Base-by-base conservation (phyloP, 2,329 filamentous ascomycete species). In the Colletotrichum filicis region DNA sequence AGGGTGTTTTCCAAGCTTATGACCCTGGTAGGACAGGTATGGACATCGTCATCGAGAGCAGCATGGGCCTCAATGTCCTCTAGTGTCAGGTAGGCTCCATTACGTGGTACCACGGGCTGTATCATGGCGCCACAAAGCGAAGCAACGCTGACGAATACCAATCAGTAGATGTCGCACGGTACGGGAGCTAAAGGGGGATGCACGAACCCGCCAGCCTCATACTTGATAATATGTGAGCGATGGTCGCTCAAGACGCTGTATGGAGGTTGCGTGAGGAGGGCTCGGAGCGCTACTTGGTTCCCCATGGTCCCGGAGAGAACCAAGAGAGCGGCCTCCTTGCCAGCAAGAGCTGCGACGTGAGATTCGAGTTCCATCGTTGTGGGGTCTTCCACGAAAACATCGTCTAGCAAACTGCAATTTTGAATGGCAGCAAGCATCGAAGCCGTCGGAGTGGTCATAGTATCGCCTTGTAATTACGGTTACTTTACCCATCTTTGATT, bases 231-330 rank as follows among this genome's bases (percentile, higher is more conserved):
- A 80, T 98, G 96, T 5, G 91, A 90, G 42, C 94, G 89, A 75
- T 92, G 86, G 80, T 98, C 95, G 77, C 93, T 94, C 9, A 98
- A 85, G 5, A 98, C 90, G 8, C 90, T 89, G 80, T 97, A 91
- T 0, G 96, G 96, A 16, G 95, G 95, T 73, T 94, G 92, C 1
- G 87, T 89, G 16, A 98, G 87, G 72, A 97, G 93, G 1, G 93
- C 89, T 52, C 95, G 91, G 55, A 98, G 87, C 0, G 93, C 92
- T 22, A 98, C 86, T 81, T 98, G 95, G 83, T 98, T 98, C 53
- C 95, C 95, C 95, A 98, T 98, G 5, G 95, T 98, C 4, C 96
- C 96, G 0, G 94, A 97, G 72, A 97, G 87, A 68, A 98, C 94
- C 66, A 98, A 92, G 5, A 98, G 86, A 0, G 90, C 93, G 8